A percentile compares a stretch with the other conserved stretches of the same genome.
Evolutionary conservation across 306 rosid genomes (phyloP).

Genomic region (Leucaena leucocephala): DNA sequence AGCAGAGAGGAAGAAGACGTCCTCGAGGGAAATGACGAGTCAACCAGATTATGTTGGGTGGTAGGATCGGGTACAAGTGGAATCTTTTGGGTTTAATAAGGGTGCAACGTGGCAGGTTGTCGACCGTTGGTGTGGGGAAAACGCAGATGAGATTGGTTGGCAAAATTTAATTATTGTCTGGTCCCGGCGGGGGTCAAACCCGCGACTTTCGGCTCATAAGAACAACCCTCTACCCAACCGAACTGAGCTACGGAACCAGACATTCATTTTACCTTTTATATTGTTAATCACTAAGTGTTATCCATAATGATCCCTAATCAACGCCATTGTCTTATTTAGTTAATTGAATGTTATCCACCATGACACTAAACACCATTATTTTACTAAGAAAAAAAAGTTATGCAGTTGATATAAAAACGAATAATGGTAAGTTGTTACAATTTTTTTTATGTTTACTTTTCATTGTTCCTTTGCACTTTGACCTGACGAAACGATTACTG

Average conservation of each 20-base stretch:
- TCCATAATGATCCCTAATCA: no score
- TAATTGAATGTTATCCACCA: background rate
- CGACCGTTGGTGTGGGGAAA: background rate
- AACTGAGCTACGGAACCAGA: conserved; percentile 68
- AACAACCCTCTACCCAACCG: conserved; percentile 64
- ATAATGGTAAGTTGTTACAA: background rate
- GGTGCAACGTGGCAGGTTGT: conserved; percentile 33
- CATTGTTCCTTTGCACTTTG: background rate
- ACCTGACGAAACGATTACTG: background rate
- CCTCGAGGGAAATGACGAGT: background rate
- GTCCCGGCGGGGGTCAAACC: conserved; percentile 72
- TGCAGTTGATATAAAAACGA: background rate
- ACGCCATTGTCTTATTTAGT: no score
- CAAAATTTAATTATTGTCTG: conserved; percentile 18
- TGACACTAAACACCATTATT: background rate
- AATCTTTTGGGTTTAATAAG: background rate
- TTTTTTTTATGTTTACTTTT: background rate
- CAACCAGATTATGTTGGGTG: background rate
- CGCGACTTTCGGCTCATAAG: conserved; percentile 78
- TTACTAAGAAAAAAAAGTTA: background rate
- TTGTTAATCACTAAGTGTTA: no score
- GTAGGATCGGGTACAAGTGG: conserved; percentile 16
- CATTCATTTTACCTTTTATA: no score
- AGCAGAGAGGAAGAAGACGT: background rate
- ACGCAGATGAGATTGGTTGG: background rate